These are phyloP conservation scores for Theileria orientalis DNA, from an alignment of 169 alveolate species.

Conservation along the genomic window DNA sequence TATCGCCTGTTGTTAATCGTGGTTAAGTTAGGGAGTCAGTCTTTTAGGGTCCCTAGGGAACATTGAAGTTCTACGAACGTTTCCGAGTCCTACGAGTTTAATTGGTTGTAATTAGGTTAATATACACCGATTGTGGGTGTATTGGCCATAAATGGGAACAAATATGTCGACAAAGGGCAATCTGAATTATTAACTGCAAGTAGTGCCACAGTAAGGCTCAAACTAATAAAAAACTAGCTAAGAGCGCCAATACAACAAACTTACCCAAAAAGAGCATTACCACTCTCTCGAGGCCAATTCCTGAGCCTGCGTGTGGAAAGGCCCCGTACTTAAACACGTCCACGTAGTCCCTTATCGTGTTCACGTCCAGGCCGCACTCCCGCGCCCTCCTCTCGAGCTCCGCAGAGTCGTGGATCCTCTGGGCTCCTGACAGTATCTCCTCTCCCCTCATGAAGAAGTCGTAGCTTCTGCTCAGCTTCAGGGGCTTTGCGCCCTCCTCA, in stretches of 20 bases:
- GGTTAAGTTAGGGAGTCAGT: slow-evolving; percentile 86
- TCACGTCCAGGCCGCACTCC: slow-evolving; percentile 84
- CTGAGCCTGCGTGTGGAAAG: slow-evolving; percentile 99
- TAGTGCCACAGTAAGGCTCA: too few relatives aligned
- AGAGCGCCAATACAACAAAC: slow-evolving; percentile 4
- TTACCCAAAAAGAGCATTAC: slow-evolving; percentile 89
- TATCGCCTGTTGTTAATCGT: background rate
- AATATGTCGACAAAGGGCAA: background rate
- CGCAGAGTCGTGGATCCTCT: slow-evolving; percentile 96
- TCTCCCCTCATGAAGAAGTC: slow-evolving; percentile 99
- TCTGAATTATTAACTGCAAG: too few relatives aligned
- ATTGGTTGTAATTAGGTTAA: too few relatives aligned
- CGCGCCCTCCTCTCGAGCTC: slow-evolving; percentile 79
- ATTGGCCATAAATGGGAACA: background rate
- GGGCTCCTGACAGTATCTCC: slow-evolving; percentile 99
- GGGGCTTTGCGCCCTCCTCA: background rate
- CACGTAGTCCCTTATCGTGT: slow-evolving; percentile 88
- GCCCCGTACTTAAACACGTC: slow-evolving; percentile 96
- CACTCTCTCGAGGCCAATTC: slow-evolving; percentile 99
- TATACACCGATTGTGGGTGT: too few relatives aligned
- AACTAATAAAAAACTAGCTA: too few relatives aligned
- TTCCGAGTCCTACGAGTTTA: slow-evolving; percentile 87
- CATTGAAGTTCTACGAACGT: slow-evolving; percentile 95
- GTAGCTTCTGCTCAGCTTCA: slow-evolving; percentile 87
- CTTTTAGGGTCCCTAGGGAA: slow-evolving; percentile 99